Percentiles rank a stretch among this genome's conserved stretches.
These are phyloP conservation scores for Phytophthora quininea DNA, from an alignment of 352 stramenopile genomes.

Conservation along the genomic window DNA sequence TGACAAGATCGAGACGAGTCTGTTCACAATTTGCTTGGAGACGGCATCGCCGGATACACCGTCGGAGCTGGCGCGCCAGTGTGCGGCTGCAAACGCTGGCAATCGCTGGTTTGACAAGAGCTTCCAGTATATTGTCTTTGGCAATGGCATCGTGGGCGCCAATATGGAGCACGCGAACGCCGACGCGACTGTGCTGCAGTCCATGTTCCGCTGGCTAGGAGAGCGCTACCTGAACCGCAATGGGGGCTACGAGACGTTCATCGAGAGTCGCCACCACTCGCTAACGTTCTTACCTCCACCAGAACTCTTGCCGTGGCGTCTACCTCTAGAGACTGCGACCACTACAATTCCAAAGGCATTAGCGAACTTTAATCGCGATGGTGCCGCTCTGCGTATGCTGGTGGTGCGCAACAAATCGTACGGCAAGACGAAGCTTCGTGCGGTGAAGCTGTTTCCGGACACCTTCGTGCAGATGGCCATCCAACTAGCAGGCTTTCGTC, in stretches of 20 bases:
- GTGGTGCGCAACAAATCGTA: slow-evolving; percentile 86
- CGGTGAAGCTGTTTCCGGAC: slow-evolving; percentile 87
- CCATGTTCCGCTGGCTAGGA: slow-evolving; percentile 67
- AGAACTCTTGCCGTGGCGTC: slow-evolving; percentile 60
- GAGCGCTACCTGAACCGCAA: slow-evolving; percentile 70
- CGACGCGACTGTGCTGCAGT: slow-evolving; percentile 89
- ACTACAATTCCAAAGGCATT: slow-evolving; percentile 57
- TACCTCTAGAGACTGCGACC: slow-evolving; percentile 39
- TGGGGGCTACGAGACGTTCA: slow-evolving; percentile 67
- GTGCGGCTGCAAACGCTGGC: slow-evolving; percentile 51
- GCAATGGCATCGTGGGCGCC: slow-evolving; percentile 91
- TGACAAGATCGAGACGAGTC: slow-evolving; percentile 85
- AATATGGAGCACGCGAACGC: slow-evolving; percentile 96
- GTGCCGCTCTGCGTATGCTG: slow-evolving; percentile 76
- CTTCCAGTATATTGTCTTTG: slow-evolving; percentile 93
- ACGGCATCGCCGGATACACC: slow-evolving; percentile 47
- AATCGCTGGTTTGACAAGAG: slow-evolving; percentile 98
- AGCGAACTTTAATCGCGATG: slow-evolving; percentile 67
- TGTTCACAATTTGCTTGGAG: slow-evolving; percentile 92
- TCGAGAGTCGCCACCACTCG: slow-evolving; percentile 61
- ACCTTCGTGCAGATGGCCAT: slow-evolving; percentile 95
- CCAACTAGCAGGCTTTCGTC: slow-evolving; percentile 90
- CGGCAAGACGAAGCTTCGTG: slow-evolving; percentile 82
- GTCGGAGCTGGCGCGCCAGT: slow-evolving; percentile 60
- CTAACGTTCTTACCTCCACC: slow-evolving; percentile 62